Percentiles rank a stretch among this genome's conserved stretches.
Evolutionary conservation across 2,329 filamentous ascomycete genomes (phyloP).

Genomic region (Cercospora sp.): DNA sequence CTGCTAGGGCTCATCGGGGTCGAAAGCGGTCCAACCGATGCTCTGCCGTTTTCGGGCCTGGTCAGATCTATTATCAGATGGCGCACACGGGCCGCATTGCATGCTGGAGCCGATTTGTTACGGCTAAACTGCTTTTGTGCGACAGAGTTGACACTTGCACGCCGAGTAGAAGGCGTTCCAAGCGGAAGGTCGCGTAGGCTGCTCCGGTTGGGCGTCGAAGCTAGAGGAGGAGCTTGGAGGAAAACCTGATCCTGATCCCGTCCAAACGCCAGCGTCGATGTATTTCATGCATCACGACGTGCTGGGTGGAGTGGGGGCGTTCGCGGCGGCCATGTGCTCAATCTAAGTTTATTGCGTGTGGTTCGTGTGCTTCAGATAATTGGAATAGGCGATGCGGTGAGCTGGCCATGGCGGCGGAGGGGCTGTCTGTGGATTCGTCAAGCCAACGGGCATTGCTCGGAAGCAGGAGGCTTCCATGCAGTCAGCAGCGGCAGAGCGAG

Average conservation of each 20-base stretch:
- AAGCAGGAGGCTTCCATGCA: neutral
- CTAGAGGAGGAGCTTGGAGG: neutral
- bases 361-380: neutral
- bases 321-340: neutral
- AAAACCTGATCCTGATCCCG: neutral
- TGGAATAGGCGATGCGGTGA: neutral
- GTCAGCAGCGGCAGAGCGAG: neutral
- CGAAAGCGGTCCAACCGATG: neutral
- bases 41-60: neutral
- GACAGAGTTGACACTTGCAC: neutral
- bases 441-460: neutral
- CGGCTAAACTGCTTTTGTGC: neutral
- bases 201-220: neutral
- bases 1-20: neutral
- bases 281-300: neutral
- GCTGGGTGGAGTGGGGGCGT: neutral
- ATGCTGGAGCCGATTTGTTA: neutral
- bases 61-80: neutral
- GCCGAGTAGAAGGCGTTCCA: neutral
- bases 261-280: neutral
- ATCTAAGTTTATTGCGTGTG: neutral
- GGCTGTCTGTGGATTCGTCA: neutral
- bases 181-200: neutral
- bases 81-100: neutral
- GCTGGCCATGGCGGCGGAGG: neutral